Conservation (phyloP, 2,329 filamentous ascomycete species). For the Colletotrichum paranaense region DNA sequence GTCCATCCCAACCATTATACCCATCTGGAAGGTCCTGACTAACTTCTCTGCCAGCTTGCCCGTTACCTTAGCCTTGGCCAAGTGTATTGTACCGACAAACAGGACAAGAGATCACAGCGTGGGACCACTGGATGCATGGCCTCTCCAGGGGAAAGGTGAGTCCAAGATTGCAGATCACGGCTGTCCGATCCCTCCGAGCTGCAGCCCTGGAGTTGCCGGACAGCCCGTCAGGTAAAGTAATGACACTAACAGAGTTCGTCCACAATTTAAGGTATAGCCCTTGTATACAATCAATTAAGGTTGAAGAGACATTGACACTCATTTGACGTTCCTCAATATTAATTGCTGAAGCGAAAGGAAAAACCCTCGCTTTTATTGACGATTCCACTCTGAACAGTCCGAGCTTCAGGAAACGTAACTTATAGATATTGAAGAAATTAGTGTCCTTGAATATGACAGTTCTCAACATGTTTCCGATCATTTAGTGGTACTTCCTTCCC, state of each 20-base stretch:
- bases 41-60: no score
- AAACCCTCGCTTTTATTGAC: not conserved
- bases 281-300: not conserved
- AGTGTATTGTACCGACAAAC: not conserved
- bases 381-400: not conserved
- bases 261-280: not conserved
- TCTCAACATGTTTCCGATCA: not conserved
- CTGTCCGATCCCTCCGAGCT: not conserved
- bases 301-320: not conserved
- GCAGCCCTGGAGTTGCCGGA: not conserved
- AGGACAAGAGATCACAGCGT: not conserved
- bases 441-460: not conserved
- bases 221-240: not conserved
- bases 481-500: not conserved
- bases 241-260: not conserved
- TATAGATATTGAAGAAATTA: not conserved
- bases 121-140: not conserved
- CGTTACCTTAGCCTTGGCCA: not conserved
- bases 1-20: no score
- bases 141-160: not conserved
- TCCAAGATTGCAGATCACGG: not conserved
- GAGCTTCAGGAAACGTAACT: not conserved
- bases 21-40: no score
- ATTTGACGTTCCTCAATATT: not conserved
- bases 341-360: not conserved